Base-by-base conservation (phyloP, 2,329 filamentous ascomycete species). In the Zasmidium angulare region DNA sequence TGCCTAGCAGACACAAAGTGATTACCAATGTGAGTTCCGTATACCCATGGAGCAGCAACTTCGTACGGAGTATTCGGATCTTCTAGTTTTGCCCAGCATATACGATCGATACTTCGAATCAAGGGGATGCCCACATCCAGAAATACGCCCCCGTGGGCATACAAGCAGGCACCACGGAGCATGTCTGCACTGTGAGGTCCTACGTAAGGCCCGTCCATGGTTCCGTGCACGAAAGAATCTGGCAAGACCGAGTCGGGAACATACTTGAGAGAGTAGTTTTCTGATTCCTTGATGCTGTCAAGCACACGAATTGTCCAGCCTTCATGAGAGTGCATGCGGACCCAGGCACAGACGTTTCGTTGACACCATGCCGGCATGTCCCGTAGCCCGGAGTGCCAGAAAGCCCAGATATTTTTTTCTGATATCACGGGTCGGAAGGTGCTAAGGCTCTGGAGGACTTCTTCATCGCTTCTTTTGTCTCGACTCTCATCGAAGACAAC, bases 111-210 rank as follows among this genome's bases (percentile, higher is more conserved):
- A 22, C 65, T 61, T 4, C 75, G 66, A 24, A 77, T 63, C 11
- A 78, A 56, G 14, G 78, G 69, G 43, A 67, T 71, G 4, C 76
- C 76, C 4, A 78, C 74, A 56, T 79, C 77, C 59, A 78, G 69
- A 66, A 71, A 77, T 0, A 72, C 74, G 19, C 77, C 77, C 3
- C 77, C 77, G 54, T 77, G 73, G 14, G 66, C 60, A 50, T 70
- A 71, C n/a, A 80, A 59, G 9, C 72, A 68, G 22, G 76, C 73
- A 4, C 80, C 70, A 0, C 81, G 76, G 4, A 82, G 68, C 0
- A 82, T 69, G 55, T 84, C 81, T 2, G 78, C 77, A 1, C 72
- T 74, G 59, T 83, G 81, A 1, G 72, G 73, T 1, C 76, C 79
- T 0, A 72, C 69, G 53, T 75, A 74, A 0, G 75, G 74, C 0